These are phyloP conservation scores for Centella asiatica DNA, from an alignment of 129 eudicot species.

Conservation along the genomic window DNA sequence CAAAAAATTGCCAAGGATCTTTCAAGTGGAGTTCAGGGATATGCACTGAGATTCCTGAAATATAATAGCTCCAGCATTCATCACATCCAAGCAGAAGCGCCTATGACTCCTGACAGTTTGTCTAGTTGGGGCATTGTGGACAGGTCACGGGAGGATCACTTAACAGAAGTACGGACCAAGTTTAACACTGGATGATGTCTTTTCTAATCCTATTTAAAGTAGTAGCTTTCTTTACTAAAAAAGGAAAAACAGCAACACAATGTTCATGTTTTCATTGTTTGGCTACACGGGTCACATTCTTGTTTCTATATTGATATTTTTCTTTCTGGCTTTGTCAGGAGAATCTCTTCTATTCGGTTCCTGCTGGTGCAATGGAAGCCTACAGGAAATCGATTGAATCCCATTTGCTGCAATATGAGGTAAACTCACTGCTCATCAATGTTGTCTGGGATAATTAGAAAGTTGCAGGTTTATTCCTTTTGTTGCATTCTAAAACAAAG, in stretches of 20 bases:
- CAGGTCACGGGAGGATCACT: constrained; percentile 59
- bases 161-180: constrained; percentile 70
- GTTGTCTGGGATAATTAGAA: neutral
- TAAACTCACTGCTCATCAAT: constrained; percentile 17
- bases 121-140: constrained; percentile 40
- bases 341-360: constrained; percentile 73
- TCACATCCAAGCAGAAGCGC: constrained; percentile 32
- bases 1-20: constrained; percentile 23
- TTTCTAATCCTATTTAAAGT: constrained; percentile 10
- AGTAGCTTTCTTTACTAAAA: too few species aligned
- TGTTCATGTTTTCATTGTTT: constrained; percentile 6
- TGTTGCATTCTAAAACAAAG: neutral
- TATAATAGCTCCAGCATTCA: constrained; percentile 30
- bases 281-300: constrained; percentile 1
- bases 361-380: constrained; percentile 72
- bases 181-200: constrained; percentile 16
- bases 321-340: constrained; percentile 41
- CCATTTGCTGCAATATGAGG: constrained; percentile 56
- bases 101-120: constrained; percentile 37
- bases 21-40: constrained; percentile 43
- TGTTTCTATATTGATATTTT: constrained; percentile 3
- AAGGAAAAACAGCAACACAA: too few species aligned
- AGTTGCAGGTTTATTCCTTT: neutral
- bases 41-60: constrained; percentile 64
- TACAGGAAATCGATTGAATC: constrained; percentile 70